Evolutionary conservation across 495 filamentous ascomycete genomes (phyloP).

Genomic region (Polyplosphaeria fusca): DNA sequence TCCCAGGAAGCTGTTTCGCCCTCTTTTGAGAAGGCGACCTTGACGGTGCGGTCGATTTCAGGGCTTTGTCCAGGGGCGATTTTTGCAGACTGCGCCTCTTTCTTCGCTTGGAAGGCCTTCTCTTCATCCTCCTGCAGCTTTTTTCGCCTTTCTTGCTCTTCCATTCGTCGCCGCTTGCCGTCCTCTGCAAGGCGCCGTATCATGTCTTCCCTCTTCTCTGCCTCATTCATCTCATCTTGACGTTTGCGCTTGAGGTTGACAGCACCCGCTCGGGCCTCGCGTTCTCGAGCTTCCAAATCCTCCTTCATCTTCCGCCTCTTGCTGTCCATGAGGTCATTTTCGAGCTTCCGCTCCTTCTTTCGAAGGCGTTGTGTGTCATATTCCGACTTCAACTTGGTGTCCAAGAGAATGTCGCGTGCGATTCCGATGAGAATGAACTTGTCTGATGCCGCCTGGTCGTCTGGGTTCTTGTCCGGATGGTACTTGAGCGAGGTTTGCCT

Average conservation of each 20-base stretch:
- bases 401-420: slow-evolving; percentile 68
- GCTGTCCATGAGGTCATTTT: slow-evolving; percentile 63
- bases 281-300: slow-evolving; percentile 66
- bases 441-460: slow-evolving; percentile 58
- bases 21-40: slow-evolving; percentile 57
- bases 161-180: slow-evolving; percentile 45
- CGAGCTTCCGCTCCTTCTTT: slow-evolving; percentile 56
- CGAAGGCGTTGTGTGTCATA: slow-evolving; percentile 71
- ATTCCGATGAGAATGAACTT: slow-evolving; percentile 73
- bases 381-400: slow-evolving; percentile 56
- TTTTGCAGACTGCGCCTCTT: slow-evolving; percentile 10
- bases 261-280: slow-evolving; percentile 41
- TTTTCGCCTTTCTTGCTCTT: slow-evolving; percentile 39
- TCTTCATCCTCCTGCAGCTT: slow-evolving; percentile 52
- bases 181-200: slow-evolving; percentile 64
- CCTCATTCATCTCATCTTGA: slow-evolving; percentile 51
- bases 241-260: slow-evolving; percentile 45
- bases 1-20: slow-evolving; percentile 46
- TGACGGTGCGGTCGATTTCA: slow-evolving; percentile 57
- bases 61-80: slow-evolving; percentile 44
- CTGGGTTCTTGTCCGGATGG: slow-evolving; percentile 79
- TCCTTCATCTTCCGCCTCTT: slow-evolving; percentile 70
- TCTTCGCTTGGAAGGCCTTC: slow-evolving; percentile 43
- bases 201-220: slow-evolving; percentile 58
- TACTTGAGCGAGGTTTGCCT: slow-evolving; percentile 82